phyloP scores from a whole-genome alignment of 148 eudicot genomes.

The Amaranthus cruentus region DNA sequence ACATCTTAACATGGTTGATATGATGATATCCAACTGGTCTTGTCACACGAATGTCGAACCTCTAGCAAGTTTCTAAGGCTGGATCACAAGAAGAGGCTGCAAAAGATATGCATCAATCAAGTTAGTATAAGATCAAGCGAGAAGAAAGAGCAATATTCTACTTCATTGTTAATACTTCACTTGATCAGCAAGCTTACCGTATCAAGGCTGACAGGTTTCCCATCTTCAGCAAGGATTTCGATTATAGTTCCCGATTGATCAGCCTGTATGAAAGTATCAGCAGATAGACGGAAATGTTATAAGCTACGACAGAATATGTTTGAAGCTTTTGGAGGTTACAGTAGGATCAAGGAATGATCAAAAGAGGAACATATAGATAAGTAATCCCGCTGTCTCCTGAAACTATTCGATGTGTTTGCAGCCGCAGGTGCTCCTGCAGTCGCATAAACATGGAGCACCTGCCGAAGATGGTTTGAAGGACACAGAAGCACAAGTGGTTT shows the following conservation, averaged over 20 bases:
- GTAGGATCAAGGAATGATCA: neutral
- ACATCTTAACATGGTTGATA: constrained; percentile 1
- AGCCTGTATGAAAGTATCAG: constrained; percentile 31
- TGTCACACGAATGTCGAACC: neutral
- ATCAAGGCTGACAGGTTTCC: constrained; percentile 45
- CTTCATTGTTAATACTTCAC: neutral
- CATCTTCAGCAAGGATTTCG: constrained; percentile 48
- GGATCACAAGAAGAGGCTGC: constrained; percentile 53
- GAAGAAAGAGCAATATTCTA: neutral
- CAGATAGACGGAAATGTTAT: neutral
- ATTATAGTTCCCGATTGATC: constrained; percentile 51
- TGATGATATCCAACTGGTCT: neutral
- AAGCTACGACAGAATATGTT: neutral
- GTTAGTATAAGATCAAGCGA: neutral
- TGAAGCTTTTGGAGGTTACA: neutral
- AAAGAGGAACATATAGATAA: neutral
- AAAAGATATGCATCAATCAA: constrained; percentile 5
- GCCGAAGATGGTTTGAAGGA: too few species aligned
- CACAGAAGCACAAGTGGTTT: too few species aligned
- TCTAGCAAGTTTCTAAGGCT: constrained; percentile 24
- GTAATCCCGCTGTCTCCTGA: too few species aligned
- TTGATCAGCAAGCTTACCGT: constrained; percentile 29
- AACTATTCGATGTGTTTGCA: too few species aligned
- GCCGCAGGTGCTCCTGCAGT: too few species aligned
- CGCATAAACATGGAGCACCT: too few species aligned